A percentile compares a stretch with the other conserved stretches of the same genome.
Evolutionary conservation across 164 flowering plant genomes (phyloP).

Genomic region (Liriodendron chinense): DNA sequence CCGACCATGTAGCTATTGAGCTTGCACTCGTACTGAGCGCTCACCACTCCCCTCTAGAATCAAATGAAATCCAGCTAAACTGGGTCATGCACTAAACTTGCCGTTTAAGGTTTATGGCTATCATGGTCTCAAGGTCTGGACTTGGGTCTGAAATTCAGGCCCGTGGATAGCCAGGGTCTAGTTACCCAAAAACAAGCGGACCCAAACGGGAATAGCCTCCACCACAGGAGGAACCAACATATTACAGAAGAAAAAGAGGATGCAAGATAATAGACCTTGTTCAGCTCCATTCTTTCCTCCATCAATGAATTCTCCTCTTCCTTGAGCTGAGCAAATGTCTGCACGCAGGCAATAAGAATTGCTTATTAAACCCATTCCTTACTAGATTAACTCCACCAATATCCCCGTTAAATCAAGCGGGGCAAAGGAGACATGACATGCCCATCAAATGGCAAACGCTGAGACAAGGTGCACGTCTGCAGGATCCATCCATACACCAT

Average conservation of each 20-base stretch:
- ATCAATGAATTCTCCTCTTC: slow-evolving; percentile 45
- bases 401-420: too few species aligned
- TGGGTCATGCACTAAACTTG: neutral
- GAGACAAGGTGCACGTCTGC: too few species aligned
- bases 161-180: too few species aligned
- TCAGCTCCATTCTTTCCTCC: slow-evolving; percentile 41
- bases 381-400: too few species aligned
- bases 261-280: slow-evolving; percentile 31
- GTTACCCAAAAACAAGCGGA: neutral
- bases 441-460: too few species aligned
- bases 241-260: neutral
- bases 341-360: slow-evolving; percentile 3
- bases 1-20: neutral
- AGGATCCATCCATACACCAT: too few species aligned
- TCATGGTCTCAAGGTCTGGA: neutral
- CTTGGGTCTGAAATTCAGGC: too few species aligned
- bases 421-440: too few species aligned
- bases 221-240: neutral
- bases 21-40: neutral
- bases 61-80: neutral
- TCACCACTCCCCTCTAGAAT: neutral
- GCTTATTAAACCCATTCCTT: neutral
- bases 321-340: slow-evolving; percentile 56
- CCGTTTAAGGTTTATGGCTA: neutral
- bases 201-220: neutral